These are phyloP conservation scores for Ogataea paradorogensis DNA, from an alignment of 805 yeast species.

Conservation along the genomic window DNA sequence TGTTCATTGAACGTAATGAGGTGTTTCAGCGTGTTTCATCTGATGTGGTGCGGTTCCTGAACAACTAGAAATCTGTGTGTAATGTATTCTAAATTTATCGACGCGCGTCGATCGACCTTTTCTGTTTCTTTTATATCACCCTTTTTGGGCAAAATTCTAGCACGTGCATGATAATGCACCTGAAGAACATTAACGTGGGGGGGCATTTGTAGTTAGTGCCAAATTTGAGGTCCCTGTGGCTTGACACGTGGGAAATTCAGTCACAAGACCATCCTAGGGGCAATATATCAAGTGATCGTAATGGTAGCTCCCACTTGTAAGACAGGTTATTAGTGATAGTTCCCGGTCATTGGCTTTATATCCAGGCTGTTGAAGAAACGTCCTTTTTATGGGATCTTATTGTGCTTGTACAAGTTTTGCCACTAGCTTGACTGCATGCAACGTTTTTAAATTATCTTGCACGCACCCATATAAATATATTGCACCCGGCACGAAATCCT, in stretches of 20 bases:
- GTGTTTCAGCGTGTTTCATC: constrained; percentile 2
- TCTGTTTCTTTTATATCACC: background rate
- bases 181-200: background rate
- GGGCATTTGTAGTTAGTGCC: background rate
- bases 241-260: constrained; percentile 5
- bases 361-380: no score
- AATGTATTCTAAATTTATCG: background rate
- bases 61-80: background rate
- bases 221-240: constrained; percentile 2
- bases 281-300: background rate
- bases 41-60: constrained; percentile 4
- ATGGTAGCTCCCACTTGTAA: no score
- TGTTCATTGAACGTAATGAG: constrained; percentile 5
- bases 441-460: constrained; percentile 1
- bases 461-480: background rate
- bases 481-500: background rate
- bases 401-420: background rate
- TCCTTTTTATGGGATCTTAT: background rate
- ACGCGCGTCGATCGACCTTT: constrained; percentile 1
- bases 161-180: background rate
- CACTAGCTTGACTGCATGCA: constrained; percentile 1
- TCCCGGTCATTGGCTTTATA: no score
- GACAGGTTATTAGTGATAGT: no score
- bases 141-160: background rate
- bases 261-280: constrained; percentile 5